A percentile compares a stretch with the other conserved stretches of the same genome.
These are phyloP conservation scores for Fraxinus ornus DNA, from an alignment of 305 asterid species.

Conservation along the genomic window DNA sequence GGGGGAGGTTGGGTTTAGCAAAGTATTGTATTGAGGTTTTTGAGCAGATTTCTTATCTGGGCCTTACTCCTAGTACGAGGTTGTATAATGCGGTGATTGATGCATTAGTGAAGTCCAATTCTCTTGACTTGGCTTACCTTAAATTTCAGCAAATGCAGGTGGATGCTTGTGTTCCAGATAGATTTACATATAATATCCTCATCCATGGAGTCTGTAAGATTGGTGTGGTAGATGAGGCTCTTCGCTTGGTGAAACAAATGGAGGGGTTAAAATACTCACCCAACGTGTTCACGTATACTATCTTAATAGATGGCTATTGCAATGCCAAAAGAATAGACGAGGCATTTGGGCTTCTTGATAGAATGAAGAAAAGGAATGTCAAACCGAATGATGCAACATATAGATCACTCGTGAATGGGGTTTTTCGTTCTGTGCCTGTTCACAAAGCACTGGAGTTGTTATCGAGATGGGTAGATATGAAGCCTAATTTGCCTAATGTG, in stretches of 20 bases:
- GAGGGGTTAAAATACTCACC: constrained; percentile 63
- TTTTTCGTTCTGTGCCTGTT: constrained; percentile 53
- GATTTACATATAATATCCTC: constrained; percentile 81
- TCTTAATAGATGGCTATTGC: constrained; percentile 80
- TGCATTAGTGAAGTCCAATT: constrained; percentile 81
- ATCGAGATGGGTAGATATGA: constrained; percentile 57
- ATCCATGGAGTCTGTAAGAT: constrained; percentile 91
- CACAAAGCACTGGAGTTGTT: constrained; percentile 52
- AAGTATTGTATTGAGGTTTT: constrained; percentile 78
- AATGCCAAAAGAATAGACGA: constrained; percentile 61
- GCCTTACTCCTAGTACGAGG: constrained; percentile 72
- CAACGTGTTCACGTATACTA: constrained; percentile 84
- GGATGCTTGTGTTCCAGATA: constrained; percentile 76
- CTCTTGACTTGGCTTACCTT: constrained; percentile 88
- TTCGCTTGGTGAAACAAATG: constrained; percentile 87
- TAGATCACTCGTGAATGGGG: constrained; percentile 80
- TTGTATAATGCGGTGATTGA: constrained; percentile 85
- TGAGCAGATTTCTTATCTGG: constrained; percentile 88
- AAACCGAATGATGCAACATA: constrained; percentile 80
- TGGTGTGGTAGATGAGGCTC: constrained; percentile 86
- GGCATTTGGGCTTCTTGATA: constrained; percentile 61
- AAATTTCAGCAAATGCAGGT: constrained; percentile 95
- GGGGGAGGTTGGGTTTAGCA: constrained; percentile 93
- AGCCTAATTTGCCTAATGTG: constrained; percentile 56
- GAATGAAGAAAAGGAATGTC: constrained; percentile 62